Conservation (phyloP, 78 protist species). For the Planoprotostelium fungivorum region DNA sequence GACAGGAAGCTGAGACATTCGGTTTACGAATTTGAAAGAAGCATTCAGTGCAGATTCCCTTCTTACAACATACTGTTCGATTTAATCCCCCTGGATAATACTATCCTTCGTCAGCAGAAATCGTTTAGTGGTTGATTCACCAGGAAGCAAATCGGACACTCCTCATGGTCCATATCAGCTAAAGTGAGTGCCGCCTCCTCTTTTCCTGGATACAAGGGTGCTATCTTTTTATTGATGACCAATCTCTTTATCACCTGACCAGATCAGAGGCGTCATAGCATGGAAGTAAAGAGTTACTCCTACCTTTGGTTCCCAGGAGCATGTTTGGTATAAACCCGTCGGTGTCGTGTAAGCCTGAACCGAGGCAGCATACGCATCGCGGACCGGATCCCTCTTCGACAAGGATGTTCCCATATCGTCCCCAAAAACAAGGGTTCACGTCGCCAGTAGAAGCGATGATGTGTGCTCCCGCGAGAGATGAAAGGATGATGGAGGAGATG, state of each 20-base stretch:
- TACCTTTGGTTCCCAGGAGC: not conserved
- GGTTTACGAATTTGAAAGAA: not conserved
- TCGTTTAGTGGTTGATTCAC: not conserved
- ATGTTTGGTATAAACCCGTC: not conserved
- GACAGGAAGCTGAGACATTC: not conserved
- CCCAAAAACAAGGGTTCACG: no score
- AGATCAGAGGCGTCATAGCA: not conserved
- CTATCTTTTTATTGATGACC: not conserved
- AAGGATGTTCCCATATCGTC: not conserved
- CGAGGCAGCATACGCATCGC: not conserved
- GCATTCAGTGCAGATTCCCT: not conserved
- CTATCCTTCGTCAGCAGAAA: not conserved
- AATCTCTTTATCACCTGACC: not conserved
- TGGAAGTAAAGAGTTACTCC: no score
- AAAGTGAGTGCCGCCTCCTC: not conserved
- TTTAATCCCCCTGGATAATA: not conserved
- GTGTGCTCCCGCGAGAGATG: no score
- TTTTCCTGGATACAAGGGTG: not conserved
- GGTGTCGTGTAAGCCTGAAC: not conserved
- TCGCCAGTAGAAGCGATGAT: no score
- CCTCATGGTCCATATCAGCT: not conserved
- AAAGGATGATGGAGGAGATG: no score
- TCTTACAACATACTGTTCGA: not conserved
- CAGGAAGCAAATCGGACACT: not conserved
- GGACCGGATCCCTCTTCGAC: not conserved